Conservation (phyloP, 2,329 filamentous ascomycete genomes). For the Hypoxylon sp. region DNA sequence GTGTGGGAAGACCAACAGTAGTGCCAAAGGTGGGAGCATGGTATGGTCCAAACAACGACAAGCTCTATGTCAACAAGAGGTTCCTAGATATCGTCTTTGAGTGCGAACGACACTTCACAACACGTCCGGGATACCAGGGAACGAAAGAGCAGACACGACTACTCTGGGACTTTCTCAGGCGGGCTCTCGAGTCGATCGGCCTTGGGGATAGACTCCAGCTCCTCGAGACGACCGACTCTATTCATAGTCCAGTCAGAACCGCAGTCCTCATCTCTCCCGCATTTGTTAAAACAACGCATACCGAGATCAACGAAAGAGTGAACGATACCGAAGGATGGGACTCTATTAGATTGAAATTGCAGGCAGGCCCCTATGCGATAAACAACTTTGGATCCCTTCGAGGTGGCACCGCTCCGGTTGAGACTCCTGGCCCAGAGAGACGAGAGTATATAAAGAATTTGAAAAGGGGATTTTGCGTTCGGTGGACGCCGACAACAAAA, state of each 20-base stretch:
- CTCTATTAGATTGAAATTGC: background rate
- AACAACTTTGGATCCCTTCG: slow-evolving; percentile 1
- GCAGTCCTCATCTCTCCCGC: background rate
- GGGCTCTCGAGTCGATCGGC: slow-evolving; percentile 20
- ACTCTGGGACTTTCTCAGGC: background rate
- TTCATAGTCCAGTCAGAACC: background rate
- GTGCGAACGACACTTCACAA: background rate
- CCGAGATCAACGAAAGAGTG: background rate
- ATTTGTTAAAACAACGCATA: background rate
- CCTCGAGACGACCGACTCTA: background rate
- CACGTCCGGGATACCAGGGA: slow-evolving; percentile 8
- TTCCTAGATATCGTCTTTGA: slow-evolving; percentile 13
- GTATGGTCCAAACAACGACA: slow-evolving; percentile 7
- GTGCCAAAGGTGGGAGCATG: slow-evolving; percentile 4
- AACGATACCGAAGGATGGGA: background rate
- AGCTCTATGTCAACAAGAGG: slow-evolving; percentile 11
- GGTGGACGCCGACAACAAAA: background rate
- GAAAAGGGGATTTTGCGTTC: background rate
- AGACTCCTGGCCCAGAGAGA: background rate
- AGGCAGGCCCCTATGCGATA: background rate
- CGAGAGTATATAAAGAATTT: background rate
- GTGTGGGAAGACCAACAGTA: background rate
- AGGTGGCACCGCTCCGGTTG: slow-evolving; percentile 20
- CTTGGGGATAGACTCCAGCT: background rate
- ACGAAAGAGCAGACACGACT: background rate